Percentiles rank a stretch among this genome's conserved stretches.
These are phyloP conservation scores for Aphanomyces cochlioides DNA, from an alignment of 352 stramenopile species.

Conservation along the genomic window DNA sequence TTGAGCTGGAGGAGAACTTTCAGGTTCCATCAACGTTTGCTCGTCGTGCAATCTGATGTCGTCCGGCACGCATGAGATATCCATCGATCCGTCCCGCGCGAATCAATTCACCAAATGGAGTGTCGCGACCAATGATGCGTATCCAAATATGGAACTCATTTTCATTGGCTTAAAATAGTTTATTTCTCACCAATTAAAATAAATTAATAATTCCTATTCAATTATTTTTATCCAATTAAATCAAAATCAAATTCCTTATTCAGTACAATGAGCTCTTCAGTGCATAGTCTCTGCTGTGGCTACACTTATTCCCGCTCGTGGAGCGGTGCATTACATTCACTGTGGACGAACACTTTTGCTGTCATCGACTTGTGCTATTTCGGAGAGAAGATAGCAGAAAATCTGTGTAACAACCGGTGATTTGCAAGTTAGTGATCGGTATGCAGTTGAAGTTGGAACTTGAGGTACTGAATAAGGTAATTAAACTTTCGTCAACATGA, in stretches of 20 bases:
- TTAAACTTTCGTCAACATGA: neutral
- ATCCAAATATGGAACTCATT: neutral
- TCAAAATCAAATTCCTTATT: neutral
- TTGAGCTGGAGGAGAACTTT: neutral
- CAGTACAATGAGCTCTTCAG: too few species aligned
- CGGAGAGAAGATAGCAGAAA: too few species aligned
- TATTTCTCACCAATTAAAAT: neutral
- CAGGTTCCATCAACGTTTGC: neutral
- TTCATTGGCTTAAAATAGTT: neutral
- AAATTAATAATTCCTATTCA: neutral
- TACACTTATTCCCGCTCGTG: too few species aligned
- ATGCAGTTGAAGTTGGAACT: too few species aligned
- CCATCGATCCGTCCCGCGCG: too few species aligned
- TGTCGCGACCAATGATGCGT: constrained; percentile 8
- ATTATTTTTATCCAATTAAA: neutral
- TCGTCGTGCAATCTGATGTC: neutral
- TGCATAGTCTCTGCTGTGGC: too few species aligned
- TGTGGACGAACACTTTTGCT: too few species aligned
- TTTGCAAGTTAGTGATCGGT: too few species aligned
- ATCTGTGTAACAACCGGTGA: too few species aligned
- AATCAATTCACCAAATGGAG: constrained; percentile 9
- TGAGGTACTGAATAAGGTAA: neutral
- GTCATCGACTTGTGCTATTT: too few species aligned
- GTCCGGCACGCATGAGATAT: too few species aligned
- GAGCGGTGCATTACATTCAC: too few species aligned